Base-by-base conservation (phyloP, 2,329 filamentous ascomycete species). In the Alternaria gaisen region DNA sequence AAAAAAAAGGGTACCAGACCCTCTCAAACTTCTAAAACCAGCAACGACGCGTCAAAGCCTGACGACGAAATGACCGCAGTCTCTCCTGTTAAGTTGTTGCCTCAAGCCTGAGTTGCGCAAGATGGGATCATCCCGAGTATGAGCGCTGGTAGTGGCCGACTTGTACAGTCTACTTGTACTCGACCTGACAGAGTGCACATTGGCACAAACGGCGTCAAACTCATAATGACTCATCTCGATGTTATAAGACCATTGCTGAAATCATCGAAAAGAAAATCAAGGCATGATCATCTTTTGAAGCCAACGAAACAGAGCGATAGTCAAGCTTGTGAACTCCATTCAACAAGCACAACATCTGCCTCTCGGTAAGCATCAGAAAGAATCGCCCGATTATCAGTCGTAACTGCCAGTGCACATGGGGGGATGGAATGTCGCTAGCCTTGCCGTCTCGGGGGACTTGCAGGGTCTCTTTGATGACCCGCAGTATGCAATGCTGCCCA, bases 401-500 rank as follows among this genome's bases (percentile, higher is more conserved):
- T 26, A 26, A 32, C 4, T 36, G 34, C 28, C 24, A 46, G 42
- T 26, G 14, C 26, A 36, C 28, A 42, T 51, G 46, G 46, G 46
- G 46, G 7, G 9, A 47, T 10, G 30, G 9, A 34, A 22, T 6
- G 16, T 50, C 46, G 46, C 46, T 50, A 36, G 46, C 46, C 46
- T 38, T 50, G 46, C 46, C 46, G 46, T 50, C 46, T 50, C 46
- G 20, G 46, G 32, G 32, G 20, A 26, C 30, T 36, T 50, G 36
- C 50, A 52, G 34, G 50, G 50, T 16, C 36, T 28, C 16, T 28
- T 41, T 40, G 22, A 54, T 46, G 52, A 54, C 47, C 40, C 47
- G 47, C 55, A 53, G 32, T 47, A 60, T 60, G 58, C 53, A 60
- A 42, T 56, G 58, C 44, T 60, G 58, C 58, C 53, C 53, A 34